These are phyloP conservation scores for Solanum acaule DNA, from an alignment of 257 asterid genomes.

Conservation along the genomic window DNA sequence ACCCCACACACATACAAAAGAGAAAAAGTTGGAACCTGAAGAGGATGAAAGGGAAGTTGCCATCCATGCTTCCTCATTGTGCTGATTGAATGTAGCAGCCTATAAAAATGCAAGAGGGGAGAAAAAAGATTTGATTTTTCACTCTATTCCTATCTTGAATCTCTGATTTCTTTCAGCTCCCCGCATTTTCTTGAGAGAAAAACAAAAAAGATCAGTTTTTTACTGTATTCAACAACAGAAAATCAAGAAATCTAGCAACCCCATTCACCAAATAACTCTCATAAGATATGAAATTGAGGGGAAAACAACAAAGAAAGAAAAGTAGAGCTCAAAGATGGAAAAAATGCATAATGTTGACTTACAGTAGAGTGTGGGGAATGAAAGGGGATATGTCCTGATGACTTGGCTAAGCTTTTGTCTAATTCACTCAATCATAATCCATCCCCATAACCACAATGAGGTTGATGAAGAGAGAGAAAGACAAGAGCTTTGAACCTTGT, in stretches of 20 bases:
- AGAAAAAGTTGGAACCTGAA: constrained; percentile 51
- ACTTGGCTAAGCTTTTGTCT: constrained; percentile 23
- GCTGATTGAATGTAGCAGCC: constrained; percentile 17
- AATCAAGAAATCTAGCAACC: constrained; percentile 45
- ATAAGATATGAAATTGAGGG: background rate
- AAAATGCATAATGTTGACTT: constrained; percentile 15
- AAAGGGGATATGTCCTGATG: constrained; percentile 22
- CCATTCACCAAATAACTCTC: constrained; percentile 1
- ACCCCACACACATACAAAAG: background rate
- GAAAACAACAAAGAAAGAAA: constrained; percentile 4
- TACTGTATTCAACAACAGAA: constrained; percentile 6
- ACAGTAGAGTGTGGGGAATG: constrained; percentile 33
- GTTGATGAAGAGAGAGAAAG: constrained; percentile 25
- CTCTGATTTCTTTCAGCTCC: constrained; percentile 15
- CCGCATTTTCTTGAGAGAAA: constrained; percentile 29
- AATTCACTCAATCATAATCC: constrained; percentile 63
- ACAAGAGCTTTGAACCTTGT: background rate
- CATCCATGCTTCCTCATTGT: constrained; percentile 99
- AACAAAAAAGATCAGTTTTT: constrained; percentile 26
- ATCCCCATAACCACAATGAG: constrained; percentile 46
- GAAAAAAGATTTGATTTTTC: constrained; percentile 8
- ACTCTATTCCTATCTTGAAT: constrained; percentile 7
- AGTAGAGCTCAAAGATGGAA: constrained; percentile 8
- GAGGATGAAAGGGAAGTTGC: constrained; percentile 99
- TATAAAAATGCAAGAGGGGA: constrained; percentile 11